These are phyloP conservation scores for Tetrapisispora arboricola DNA, from an alignment of 805 yeast species.

Conservation along the genomic window DNA sequence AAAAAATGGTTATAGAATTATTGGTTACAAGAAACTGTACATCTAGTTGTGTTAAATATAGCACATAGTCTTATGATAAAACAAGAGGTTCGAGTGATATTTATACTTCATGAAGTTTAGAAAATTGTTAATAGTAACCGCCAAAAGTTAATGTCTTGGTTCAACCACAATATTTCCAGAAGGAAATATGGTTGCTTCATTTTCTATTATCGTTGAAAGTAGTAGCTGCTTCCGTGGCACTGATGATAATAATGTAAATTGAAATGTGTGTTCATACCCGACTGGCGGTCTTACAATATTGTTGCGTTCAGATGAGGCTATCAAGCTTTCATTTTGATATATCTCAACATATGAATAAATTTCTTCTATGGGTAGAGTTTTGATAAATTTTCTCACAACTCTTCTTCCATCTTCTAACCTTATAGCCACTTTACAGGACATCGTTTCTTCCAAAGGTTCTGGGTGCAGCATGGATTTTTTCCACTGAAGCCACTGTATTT, in stretches of 20 bases:
- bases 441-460: constrained; percentile 15
- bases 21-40: no score
- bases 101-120: no score
- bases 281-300: no score
- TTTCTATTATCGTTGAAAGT: constrained; percentile 28
- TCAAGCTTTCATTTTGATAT: constrained; percentile 22
- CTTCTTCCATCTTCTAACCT: constrained; percentile 57
- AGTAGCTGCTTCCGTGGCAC: constrained; percentile 44
- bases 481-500: constrained; percentile 42
- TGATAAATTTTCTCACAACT: constrained; percentile 38
- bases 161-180: constrained; percentile 55
- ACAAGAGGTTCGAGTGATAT: no score
- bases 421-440: constrained; percentile 56
- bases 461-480: constrained; percentile 31
- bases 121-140: no score
- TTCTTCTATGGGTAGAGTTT: constrained; percentile 43
- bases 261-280: constrained; percentile 37
- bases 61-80: no score
- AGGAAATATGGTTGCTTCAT: constrained; percentile 46
- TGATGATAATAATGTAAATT: constrained; percentile 43
- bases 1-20: no score
- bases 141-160: no score
- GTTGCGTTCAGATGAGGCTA: no score
- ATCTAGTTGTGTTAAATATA: no score
- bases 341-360: constrained; percentile 65